Conservation (phyloP, 805 yeast species). For the Candida taoyuanica region DNA sequence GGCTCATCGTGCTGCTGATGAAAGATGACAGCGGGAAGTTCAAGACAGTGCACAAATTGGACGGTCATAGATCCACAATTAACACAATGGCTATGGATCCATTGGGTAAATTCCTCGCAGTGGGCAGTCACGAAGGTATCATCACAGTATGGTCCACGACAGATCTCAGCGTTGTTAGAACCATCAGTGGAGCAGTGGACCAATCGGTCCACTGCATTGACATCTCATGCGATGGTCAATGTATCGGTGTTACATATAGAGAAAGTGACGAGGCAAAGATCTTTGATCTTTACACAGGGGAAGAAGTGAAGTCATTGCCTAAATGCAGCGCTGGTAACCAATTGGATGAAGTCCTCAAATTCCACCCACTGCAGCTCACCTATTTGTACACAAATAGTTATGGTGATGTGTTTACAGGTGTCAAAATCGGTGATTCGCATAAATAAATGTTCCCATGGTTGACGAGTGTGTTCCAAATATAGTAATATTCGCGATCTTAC, state of each 20-base stretch:
- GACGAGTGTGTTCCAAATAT: no score
- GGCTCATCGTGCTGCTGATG: slow-evolving; percentile 32
- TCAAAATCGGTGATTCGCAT: slow-evolving; percentile 4
- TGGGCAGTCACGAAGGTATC: slow-evolving; percentile 56
- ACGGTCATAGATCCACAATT: slow-evolving; percentile 49
- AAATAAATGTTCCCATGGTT: no score
- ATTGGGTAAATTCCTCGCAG: slow-evolving; percentile 43
- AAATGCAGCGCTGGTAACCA: slow-evolving; percentile 17
- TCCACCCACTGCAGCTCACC: slow-evolving; percentile 29
- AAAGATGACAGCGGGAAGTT: slow-evolving; percentile 6
- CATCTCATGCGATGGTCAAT: slow-evolving; percentile 42
- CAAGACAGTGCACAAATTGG: slow-evolving; percentile 20
- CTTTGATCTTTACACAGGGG: slow-evolving; percentile 30
- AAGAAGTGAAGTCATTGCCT: slow-evolving; percentile 18
- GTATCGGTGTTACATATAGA: slow-evolving; percentile 41
- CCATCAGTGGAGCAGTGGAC: slow-evolving; percentile 38
- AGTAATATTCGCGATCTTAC: no score
- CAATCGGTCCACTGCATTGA: slow-evolving; percentile 39
- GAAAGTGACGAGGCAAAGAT: slow-evolving; percentile 37
- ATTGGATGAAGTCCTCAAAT: slow-evolving; percentile 27
- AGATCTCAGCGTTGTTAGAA: slow-evolving; percentile 35
- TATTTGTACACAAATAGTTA: slow-evolving; percentile 28
- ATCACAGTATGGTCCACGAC: slow-evolving; percentile 45
- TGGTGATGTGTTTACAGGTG: slow-evolving; percentile 13
- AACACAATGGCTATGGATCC: slow-evolving; percentile 47